phyloP scores from a whole-genome alignment of 768 basidiomycete genomes.

The Leccinellum luteum region DNA sequence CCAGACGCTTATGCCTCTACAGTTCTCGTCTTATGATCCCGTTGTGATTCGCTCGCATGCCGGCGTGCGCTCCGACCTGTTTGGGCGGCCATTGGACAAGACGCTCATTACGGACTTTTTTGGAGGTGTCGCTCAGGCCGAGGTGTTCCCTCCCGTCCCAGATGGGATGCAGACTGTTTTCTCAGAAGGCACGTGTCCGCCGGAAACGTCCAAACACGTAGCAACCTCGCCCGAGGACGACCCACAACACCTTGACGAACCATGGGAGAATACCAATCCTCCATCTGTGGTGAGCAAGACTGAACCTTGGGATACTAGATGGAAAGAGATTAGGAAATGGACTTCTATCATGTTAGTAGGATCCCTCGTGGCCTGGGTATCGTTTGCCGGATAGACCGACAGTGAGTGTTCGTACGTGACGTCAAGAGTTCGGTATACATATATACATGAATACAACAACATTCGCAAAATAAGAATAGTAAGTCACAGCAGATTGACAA shows the following conservation, averaged over 20 bases:
- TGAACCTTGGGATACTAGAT: slow-evolving; percentile 13
- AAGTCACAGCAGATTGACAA: background rate
- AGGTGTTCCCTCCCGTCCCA: slow-evolving; percentile 42
- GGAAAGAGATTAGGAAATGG: slow-evolving; percentile 32
- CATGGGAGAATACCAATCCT: background rate
- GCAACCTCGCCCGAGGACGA: background rate
- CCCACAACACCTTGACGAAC: background rate
- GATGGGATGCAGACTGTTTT: background rate
- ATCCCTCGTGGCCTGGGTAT: slow-evolving; percentile 29
- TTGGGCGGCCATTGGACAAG: slow-evolving; percentile 59
- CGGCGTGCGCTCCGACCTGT: slow-evolving; percentile 87
- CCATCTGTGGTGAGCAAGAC: background rate
- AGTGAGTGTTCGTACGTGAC: background rate
- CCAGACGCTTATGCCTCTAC: slow-evolving; percentile 9
- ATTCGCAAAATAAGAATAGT: background rate
- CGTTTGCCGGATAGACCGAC: slow-evolving; percentile 15
- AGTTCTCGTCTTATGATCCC: slow-evolving; percentile 83
- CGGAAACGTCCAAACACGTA: background rate
- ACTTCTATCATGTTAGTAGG: slow-evolving; percentile 24
- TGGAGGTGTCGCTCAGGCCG: slow-evolving; percentile 83
- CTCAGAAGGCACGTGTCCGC: background rate
- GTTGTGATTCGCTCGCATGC: slow-evolving; percentile 77
- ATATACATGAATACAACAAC: background rate
- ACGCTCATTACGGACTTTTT: slow-evolving; percentile 81
- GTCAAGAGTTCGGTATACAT: background rate